Base-by-base conservation (phyloP, 805 yeast species). In the Ogataea trehaloabstinens region DNA sequence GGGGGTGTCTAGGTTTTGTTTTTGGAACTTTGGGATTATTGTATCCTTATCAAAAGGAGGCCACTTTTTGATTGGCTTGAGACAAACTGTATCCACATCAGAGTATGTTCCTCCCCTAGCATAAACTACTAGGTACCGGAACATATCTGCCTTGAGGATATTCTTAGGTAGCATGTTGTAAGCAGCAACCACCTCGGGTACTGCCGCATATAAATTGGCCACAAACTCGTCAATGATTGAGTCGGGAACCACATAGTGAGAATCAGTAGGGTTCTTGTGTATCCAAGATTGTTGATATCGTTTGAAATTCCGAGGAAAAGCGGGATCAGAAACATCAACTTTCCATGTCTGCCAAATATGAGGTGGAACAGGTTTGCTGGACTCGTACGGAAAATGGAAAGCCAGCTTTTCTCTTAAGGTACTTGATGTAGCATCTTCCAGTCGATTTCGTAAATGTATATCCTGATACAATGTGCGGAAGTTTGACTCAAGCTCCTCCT, bases 331-430 rank as follows among this genome's bases (percentile, higher is more conserved):
- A 34, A 73, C 53, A 13, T 77, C 78, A 34, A 73, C 79, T 63
- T 89, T 91, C 96, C 97, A 91, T 1, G 96, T 81, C 63, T 91
- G 98, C 96, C 97, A 91, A 28, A 91, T 78, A 48, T 76, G 76
- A 16, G 81, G 84, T 0, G 96, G 95, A 41, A 89, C 76, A 21
- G 76, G 76, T 22, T 73, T 67, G 4, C 64, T 42, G 1, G 80
- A 67, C 44, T 83, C 82, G 63, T 90, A 91, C 0, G 96, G 95
- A 56, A 78, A 85, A 49, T 82, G 74, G 56, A 63, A 78, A 15
- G 82, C 71, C 45, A 90, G 68, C 56, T 85, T 87, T 28, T 76
- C 79, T 31, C 84, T 58, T 33, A 71, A 40, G 6, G 64, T 44
- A 12, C 25, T 22, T 4, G 58, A 40, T 11, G 40, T 37, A 2